Evolutionary conservation across 129 eudicot species (phyloP).

Genomic region (Scalesia atractyloides): DNA sequence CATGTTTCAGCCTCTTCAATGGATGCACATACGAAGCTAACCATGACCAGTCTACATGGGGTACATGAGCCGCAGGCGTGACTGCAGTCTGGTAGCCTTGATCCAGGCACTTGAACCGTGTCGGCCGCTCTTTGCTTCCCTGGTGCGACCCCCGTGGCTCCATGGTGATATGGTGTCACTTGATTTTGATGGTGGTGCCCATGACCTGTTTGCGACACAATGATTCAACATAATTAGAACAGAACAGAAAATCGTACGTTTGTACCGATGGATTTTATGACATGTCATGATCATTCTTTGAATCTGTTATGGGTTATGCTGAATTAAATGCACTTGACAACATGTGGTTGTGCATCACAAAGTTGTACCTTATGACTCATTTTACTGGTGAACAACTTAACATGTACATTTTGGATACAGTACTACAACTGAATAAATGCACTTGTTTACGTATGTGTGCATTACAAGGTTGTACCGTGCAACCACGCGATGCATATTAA

Average conservation of each 20-base stretch:
- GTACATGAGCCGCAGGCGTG: conserved; percentile 97
- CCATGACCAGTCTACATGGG: conserved; percentile 90
- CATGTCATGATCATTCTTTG: neutral
- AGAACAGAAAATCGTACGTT: neutral
- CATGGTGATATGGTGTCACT: conserved; percentile 23
- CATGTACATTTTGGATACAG: too few relatives aligned
- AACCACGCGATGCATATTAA: too few relatives aligned
- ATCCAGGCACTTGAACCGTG: conserved; percentile 70
- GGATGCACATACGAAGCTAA: conserved; percentile 94
- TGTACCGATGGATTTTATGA: neutral
- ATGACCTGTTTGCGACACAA: conserved; percentile 35
- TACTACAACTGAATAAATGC: too few relatives aligned
- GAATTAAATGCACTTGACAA: too few relatives aligned
- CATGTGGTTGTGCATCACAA: too few relatives aligned
- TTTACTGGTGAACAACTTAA: too few relatives aligned
- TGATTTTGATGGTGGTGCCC: conserved; percentile 41
- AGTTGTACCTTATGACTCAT: too few relatives aligned
- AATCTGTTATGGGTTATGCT: neutral
- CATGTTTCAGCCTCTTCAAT: conserved; percentile 96
- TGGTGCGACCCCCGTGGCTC: conserved; percentile 14
- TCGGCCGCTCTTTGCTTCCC: conserved; percentile 43
- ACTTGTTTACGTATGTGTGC: too few relatives aligned
- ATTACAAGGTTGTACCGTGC: too few relatives aligned
- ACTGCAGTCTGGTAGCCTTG: conserved; percentile 84
- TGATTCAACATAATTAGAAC: conserved; percentile 1